Base-by-base conservation (phyloP, 1,284 basidiomycete genomes). In the Gymnopus androsaceus region DNA sequence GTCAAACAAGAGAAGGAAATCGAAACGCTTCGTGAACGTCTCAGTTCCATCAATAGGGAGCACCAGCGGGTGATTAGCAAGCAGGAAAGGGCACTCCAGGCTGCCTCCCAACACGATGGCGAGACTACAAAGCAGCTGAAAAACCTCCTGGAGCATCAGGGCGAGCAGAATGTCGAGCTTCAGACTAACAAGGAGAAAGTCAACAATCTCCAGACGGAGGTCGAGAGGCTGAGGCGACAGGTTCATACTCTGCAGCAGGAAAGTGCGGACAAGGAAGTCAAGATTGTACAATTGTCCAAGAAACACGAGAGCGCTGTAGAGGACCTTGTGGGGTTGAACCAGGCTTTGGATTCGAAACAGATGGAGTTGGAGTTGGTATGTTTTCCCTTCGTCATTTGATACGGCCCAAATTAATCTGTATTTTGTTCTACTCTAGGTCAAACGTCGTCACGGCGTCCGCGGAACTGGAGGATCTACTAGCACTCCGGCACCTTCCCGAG, bases 271-370 rank as follows among this genome's bases (percentile, higher is more conserved):
- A 90, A 88, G 73, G 92, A 95, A 59, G 80, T 95, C 40, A 85
- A 85, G 62, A 79, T 95, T 25, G 75, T 84, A n/a, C 88, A 90
- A 63, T 69, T 92, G 49, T 78, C 79, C 55, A 88, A 88, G 68
- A 80, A 88, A 63, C 79, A 82, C 33, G 74, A 78, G 0, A 80
- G 87, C 65, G 81, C 90, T 56, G 85, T 85, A 65, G 90, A 94
- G 51, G 92, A 94, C 67, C 72, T 90, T 41, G 74, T 83, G 52
- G 88, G 90, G 36, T 73, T 95, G 60, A 94, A 94, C 65, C 90
- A 93, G 40, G 93, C 92, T 0, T 71, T 95, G 57, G 91, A 94
- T 69, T 86, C 91, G 21, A 95, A 95, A 72, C 93, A 95, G 66
- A 91, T 94, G 66, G 92, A 95, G 67, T 75, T 95, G 23, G 92